Conservation (phyloP, 768 basidiomycete species). For the Leccinum imitatum region DNA sequence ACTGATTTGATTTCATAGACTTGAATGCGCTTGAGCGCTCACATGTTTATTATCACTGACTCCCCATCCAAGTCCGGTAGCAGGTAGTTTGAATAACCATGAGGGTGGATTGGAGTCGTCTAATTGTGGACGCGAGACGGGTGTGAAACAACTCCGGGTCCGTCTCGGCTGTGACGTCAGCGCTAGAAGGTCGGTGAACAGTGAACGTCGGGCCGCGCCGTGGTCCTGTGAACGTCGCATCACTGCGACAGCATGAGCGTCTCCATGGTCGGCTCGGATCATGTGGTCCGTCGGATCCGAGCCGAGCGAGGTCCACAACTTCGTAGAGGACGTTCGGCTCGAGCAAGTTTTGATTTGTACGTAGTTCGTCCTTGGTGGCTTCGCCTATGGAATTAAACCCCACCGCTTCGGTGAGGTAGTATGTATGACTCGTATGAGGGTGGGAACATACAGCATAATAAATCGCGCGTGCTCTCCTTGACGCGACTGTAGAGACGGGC, state of each 20-base stretch:
- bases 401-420: background rate
- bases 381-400: background rate
- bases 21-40: background rate
- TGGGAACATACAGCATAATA: too few species aligned
- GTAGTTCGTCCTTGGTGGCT: background rate
- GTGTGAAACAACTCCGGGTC: too few species aligned
- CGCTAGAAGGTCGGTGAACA: background rate
- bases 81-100: background rate
- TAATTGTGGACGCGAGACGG: background rate
- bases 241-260: background rate
- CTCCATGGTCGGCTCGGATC: background rate
- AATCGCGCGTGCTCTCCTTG: too few species aligned
- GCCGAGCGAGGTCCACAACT: background rate
- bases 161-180: background rate
- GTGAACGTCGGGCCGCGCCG: background rate
- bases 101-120: background rate
- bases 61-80: background rate
- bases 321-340: background rate
- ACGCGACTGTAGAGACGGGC: too few species aligned
- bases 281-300: background rate
- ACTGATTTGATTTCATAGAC: conserved; percentile 7
- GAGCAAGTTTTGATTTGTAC: too few species aligned
- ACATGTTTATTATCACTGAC: background rate
- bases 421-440: too few species aligned
- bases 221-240: background rate